A percentile compares a stretch with the other conserved stretches of the same genome.
Conservation (phyloP, 2,329 filamentous ascomycete genomes). For the Ascochyta rabiei region DNA sequence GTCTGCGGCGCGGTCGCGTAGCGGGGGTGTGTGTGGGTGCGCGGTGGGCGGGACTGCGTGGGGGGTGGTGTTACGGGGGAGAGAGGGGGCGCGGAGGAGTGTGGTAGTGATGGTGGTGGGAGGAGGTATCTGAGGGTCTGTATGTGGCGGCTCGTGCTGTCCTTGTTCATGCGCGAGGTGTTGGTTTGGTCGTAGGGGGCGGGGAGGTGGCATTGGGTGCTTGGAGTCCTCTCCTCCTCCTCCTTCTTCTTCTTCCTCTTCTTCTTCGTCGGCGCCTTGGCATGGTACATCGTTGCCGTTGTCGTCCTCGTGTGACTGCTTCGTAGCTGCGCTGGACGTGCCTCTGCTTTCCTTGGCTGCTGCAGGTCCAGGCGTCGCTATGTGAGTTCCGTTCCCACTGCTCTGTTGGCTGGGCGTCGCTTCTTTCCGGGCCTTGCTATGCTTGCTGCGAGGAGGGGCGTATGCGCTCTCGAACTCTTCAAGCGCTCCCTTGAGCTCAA, state of each 20-base stretch:
- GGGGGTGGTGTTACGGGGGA: too few species aligned
- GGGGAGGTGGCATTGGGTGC: background rate
- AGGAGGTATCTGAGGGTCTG: too few species aligned
- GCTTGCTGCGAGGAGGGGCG: background rate
- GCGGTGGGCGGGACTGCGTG: too few species aligned
- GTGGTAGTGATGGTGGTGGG: too few species aligned
- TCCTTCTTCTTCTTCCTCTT: background rate
- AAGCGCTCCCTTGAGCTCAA: constrained; percentile 34
- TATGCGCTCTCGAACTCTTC: constrained; percentile 31
- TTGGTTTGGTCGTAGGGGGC: too few species aligned
- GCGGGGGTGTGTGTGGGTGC: too few species aligned
- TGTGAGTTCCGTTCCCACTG: background rate
- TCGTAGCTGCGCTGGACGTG: background rate
- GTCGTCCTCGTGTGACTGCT: background rate
- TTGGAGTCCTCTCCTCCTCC: background rate
- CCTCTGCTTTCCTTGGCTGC: background rate
- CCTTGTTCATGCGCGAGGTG: too few species aligned
- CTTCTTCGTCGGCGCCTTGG: background rate
- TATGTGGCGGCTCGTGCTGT: too few species aligned
- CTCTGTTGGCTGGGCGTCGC: background rate
- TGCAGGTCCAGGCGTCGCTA: background rate
- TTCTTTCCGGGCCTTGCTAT: constrained; percentile 4
- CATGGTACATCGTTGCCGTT: background rate
- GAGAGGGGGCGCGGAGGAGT: too few species aligned
- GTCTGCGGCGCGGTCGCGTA: too few species aligned